Evolutionary conservation across 768 basidiomycete genomes (phyloP).

Genomic region (Naematelia encephala): DNA sequence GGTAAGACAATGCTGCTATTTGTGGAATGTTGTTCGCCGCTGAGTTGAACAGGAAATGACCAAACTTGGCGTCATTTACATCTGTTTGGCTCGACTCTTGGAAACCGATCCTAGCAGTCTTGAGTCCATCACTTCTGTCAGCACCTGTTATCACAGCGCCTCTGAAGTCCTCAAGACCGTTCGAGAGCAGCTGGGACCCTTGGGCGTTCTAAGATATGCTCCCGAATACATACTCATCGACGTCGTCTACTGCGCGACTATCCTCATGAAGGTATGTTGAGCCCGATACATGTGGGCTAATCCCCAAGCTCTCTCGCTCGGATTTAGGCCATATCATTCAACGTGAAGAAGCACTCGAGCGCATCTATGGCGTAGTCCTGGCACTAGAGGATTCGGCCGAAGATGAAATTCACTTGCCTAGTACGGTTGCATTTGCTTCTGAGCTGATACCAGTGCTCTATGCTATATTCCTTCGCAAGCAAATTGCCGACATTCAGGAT

Average conservation of each 20-base stretch:
- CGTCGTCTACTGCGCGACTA: background rate
- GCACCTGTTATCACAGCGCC: background rate
- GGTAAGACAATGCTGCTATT: background rate
- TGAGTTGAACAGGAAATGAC: background rate
- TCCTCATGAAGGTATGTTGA: background rate
- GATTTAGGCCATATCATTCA: background rate
- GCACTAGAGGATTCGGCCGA: background rate
- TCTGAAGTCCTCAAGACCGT: background rate
- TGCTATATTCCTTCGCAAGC: conserved; percentile 2
- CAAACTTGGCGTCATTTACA: background rate
- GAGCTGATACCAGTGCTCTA: conserved; percentile 4
- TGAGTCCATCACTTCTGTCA: background rate
- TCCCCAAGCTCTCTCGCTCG: background rate
- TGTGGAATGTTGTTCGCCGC: background rate
- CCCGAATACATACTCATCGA: background rate
- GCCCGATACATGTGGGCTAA: too few species aligned
- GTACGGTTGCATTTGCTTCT: background rate
- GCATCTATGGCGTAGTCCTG: background rate
- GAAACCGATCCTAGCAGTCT: background rate
- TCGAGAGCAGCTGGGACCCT: background rate
- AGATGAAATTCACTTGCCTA: background rate
- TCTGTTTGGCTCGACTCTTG: background rate
- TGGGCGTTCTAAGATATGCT: conserved; percentile 1
- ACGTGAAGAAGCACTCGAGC: background rate
- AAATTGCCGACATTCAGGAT: background rate